phyloP scores from a whole-genome alignment of 345 rosid genomes.

The Hibiscus tridactylites region DNA sequence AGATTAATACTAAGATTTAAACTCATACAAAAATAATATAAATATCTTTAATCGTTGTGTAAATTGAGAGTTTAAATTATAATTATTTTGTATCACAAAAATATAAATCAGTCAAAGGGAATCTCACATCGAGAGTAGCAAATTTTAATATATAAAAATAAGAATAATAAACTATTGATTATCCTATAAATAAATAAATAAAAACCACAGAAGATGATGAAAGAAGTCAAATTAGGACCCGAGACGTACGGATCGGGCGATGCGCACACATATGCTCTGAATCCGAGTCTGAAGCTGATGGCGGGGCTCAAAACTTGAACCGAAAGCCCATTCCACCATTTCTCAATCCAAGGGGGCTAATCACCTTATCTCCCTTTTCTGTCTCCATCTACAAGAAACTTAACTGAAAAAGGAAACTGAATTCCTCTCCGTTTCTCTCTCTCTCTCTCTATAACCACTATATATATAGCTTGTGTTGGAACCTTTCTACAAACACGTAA shows the following conservation, averaged over 20 bases:
- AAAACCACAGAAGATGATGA: not conserved
- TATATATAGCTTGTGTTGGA: not conserved
- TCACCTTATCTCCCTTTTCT: not conserved
- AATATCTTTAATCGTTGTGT: no score
- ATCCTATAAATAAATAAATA: not conserved
- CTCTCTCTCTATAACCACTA: slow-evolving; percentile 5
- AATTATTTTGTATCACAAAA: no score
- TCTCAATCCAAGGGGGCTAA: not conserved
- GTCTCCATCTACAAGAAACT: not conserved
- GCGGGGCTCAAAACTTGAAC: not conserved
- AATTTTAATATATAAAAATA: not conserved
- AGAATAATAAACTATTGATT: not conserved
- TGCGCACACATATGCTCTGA: not conserved
- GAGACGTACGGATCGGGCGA: slow-evolving; percentile 7
- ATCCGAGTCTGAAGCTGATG: not conserved
- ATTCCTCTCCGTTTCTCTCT: not conserved
- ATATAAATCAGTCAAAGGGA: not conserved
- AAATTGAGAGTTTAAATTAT: no score
- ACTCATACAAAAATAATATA: no score
- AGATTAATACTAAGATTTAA: no score
- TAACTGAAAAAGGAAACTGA: not conserved
- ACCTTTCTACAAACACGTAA: not conserved
- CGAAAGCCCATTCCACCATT: not conserved
- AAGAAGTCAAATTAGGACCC: not conserved
- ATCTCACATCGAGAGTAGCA: not conserved